Percentiles rank a stretch among this genome's conserved stretches.
These are phyloP conservation scores for Aristolochia contorta DNA, from an alignment of 164 flowering plant species.

Conservation along the genomic window DNA sequence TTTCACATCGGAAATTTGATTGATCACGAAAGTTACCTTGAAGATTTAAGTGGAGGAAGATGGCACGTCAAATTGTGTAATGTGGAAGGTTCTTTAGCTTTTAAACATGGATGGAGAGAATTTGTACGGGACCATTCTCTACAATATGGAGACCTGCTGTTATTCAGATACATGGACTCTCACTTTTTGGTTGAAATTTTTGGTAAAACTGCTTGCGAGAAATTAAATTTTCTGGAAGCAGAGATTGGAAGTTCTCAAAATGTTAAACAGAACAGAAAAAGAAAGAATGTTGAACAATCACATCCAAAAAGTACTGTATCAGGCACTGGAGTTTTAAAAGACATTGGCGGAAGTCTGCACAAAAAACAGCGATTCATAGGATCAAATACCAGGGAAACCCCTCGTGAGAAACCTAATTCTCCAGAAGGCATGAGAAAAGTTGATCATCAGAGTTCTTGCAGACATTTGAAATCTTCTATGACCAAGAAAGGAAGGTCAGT, in stretches of 20 bases:
- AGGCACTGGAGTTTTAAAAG: not conserved
- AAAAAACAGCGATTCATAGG: not conserved
- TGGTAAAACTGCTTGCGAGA: constrained; percentile 26
- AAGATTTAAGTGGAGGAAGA: constrained; percentile 29
- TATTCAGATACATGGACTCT: constrained; percentile 26
- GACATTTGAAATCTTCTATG: no score
- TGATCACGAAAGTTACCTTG: constrained; percentile 22
- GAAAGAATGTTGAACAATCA: not conserved
- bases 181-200: constrained; percentile 36
- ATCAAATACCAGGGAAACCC: not conserved
- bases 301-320: not conserved
- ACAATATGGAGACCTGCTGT: constrained; percentile 32
- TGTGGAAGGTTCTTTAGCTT: constrained; percentile 26
- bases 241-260: not conserved
- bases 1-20: constrained; percentile 11
- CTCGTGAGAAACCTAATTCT: not conserved
- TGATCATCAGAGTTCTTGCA: no score
- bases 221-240: constrained; percentile 13
- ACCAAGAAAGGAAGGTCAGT: no score
- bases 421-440: no score
- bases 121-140: constrained; percentile 37
- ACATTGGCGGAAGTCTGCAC: not conserved
- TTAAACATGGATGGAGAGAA: constrained; percentile 41
- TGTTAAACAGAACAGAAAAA: not conserved
- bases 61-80: constrained; percentile 29